Evolutionary conservation across 1,284 basidiomycete species (phyloP).

Genomic region (Mrakiaceae sp.): DNA sequence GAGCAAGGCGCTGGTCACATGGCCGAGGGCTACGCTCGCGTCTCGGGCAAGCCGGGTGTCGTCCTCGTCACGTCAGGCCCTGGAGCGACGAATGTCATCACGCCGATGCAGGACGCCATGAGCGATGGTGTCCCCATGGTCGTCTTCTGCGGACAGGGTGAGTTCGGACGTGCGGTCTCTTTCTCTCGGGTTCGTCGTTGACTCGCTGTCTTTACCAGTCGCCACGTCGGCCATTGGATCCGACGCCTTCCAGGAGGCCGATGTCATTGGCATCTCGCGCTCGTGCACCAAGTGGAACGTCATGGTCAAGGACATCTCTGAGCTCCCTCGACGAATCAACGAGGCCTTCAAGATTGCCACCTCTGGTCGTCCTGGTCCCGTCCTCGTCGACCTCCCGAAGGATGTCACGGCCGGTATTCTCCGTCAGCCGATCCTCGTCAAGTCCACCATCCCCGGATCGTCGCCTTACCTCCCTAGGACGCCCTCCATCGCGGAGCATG

Average conservation of each 20-base stretch:
- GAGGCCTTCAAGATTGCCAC: constrained; percentile 99
- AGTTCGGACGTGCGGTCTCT: neutral
- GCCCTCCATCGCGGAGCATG: constrained; percentile 46
- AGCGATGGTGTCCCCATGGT: constrained; percentile 90
- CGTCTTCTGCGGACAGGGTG: constrained; percentile 80
- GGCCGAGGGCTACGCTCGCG: constrained; percentile 95
- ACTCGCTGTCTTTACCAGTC: constrained; percentile 38
- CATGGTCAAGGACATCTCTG: constrained; percentile 95
- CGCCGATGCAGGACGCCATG: constrained; percentile 95
- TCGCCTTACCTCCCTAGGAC: constrained; percentile 59
- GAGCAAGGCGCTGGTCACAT: constrained; percentile 98
- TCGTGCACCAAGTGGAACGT: constrained; percentile 99
- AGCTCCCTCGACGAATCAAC: constrained; percentile 90
- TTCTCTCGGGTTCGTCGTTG: neutral
- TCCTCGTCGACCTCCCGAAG: constrained; percentile 94
- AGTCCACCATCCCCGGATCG: constrained; percentile 73
- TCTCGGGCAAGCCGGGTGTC: constrained; percentile 95
- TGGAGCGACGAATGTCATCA: constrained; percentile 94
- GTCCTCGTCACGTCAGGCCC: constrained; percentile 96
- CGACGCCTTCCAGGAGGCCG: constrained; percentile 97
- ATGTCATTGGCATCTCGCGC: constrained; percentile 88
- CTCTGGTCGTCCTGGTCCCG: constrained; percentile 89
- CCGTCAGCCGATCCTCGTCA: constrained; percentile 73
- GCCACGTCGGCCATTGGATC: constrained; percentile 96
- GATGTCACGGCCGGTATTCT: constrained; percentile 92